Percentiles rank a stretch among this genome's conserved stretches.
Evolutionary conservation across 2,329 filamentous ascomycete species (phyloP).

Genomic region (Diaporthe sp.): DNA sequence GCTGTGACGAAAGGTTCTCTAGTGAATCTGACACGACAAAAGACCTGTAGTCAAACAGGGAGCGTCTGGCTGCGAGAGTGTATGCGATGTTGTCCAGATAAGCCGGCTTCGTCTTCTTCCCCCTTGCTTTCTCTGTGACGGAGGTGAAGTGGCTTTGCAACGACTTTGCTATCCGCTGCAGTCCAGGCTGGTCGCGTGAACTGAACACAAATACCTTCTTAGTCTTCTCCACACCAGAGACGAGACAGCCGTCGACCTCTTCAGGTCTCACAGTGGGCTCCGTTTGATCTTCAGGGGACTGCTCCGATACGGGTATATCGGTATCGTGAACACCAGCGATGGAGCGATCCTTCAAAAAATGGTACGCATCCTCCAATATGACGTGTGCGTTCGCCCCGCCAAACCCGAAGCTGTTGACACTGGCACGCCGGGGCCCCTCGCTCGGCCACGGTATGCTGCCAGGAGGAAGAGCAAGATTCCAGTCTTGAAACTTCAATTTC

Average conservation of each 20-base stretch:
- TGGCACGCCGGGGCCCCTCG: not conserved
- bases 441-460: not conserved
- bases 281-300: not conserved
- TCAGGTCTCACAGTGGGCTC: not conserved
- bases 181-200: not conserved
- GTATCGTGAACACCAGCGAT: not conserved
- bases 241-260: not conserved
- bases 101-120: not conserved
- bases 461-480: slow-evolving; percentile 62
- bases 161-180: not conserved
- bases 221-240: not conserved
- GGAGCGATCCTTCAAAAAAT: not conserved
- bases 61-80: not conserved
- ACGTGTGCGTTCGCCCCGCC: slow-evolving; percentile 4
- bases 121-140: not conserved
- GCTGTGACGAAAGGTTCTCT: not conserved
- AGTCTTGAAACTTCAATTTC: slow-evolving; percentile 63
- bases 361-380: slow-evolving; percentile 4
- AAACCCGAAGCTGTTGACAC: not conserved
- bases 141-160: not conserved
- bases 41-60: slow-evolving; percentile 5
- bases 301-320: not conserved
- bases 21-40: not conserved
- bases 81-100: slow-evolving; percentile 9
- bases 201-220: not conserved